Evolutionary conservation across 1,284 basidiomycete species (phyloP).

Genomic region (Puccinia hordei): DNA sequence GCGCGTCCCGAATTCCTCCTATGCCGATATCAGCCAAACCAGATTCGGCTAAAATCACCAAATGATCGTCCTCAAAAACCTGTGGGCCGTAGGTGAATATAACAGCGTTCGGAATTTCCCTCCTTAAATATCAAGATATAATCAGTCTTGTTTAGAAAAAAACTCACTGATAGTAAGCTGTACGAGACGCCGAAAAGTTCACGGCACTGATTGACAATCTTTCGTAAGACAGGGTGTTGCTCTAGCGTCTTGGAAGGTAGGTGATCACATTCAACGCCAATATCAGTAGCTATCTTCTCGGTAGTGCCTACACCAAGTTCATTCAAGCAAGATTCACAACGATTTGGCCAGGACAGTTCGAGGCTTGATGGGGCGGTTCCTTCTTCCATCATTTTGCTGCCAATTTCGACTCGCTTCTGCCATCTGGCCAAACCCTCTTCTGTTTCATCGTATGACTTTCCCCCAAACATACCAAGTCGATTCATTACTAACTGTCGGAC

Average conservation of each 20-base stretch:
- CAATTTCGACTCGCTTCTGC: constrained; percentile 11
- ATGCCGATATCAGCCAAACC: constrained; percentile 23
- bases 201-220: constrained; percentile 54
- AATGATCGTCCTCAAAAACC: constrained; percentile 44
- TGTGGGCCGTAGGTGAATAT: background rate
- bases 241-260: constrained; percentile 36
- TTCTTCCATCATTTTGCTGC: constrained; percentile 19
- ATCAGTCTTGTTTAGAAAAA: background rate
- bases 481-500: constrained; percentile 35
- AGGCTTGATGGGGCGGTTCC: constrained; percentile 37
- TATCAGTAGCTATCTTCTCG: background rate
- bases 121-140: background rate
- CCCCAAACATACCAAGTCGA: constrained; percentile 36
- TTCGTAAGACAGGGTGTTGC: constrained; percentile 52
- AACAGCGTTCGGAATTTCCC: background rate
- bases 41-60: constrained; percentile 43
- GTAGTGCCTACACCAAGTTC: background rate
- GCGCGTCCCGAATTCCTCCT: constrained; percentile 23
- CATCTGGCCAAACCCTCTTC: constrained; percentile 15
- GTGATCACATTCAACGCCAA: constrained; percentile 1
- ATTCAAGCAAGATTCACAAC: background rate
- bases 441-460: constrained; percentile 19
- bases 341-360: background rate
- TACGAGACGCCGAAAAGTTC: constrained; percentile 53
- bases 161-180: constrained; percentile 54